Evolutionary conservation across 345 rosid genomes (phyloP).

Genomic region (Brassica cretica): DNA sequence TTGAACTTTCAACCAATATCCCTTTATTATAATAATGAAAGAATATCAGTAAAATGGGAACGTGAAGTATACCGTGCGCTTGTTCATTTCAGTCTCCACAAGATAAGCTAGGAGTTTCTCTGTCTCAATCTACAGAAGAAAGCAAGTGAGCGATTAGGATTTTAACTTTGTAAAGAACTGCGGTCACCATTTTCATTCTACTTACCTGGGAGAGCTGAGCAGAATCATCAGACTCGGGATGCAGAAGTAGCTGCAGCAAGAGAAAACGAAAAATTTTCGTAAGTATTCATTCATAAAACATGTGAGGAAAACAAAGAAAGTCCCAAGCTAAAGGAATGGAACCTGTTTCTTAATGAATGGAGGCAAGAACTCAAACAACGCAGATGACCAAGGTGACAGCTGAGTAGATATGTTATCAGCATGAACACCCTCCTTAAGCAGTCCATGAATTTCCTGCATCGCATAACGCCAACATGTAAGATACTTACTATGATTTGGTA

Average conservation of each 20-base stretch:
- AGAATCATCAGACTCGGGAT: conserved; percentile 96
- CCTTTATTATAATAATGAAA: neutral
- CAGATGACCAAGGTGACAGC: conserved; percentile 95
- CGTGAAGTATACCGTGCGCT: conserved; percentile 55
- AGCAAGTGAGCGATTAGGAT: conserved; percentile 28
- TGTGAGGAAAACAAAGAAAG: conserved; percentile 8
- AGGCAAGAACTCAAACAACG: conserved; percentile 81
- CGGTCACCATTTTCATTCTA: conserved; percentile 1
- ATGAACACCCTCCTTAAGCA: conserved; percentile 64
- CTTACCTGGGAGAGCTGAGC: conserved; percentile 96
- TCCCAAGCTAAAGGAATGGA: neutral
- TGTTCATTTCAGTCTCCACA: conserved; percentile 90
- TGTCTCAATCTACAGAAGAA: conserved; percentile 72
- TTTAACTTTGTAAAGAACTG: neutral
- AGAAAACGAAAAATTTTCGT: conserved; percentile 10
- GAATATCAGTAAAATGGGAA: neutral
- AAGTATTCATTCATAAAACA: neutral
- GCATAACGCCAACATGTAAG: neutral
- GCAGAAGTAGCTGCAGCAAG: conserved; percentile 74
- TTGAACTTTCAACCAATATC: too few species aligned
- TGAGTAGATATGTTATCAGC: conserved; percentile 66
- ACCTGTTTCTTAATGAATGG: conserved; percentile 89
- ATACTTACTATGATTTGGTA: neutral
- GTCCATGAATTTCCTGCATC: conserved; percentile 77
- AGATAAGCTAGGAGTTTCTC: conserved; percentile 96